Evolutionary conservation across 2,329 filamentous ascomycete genomes (phyloP), one percentile per base, ranked within the genome.

Genomic region (Xylaria hypoxylon): DNA sequence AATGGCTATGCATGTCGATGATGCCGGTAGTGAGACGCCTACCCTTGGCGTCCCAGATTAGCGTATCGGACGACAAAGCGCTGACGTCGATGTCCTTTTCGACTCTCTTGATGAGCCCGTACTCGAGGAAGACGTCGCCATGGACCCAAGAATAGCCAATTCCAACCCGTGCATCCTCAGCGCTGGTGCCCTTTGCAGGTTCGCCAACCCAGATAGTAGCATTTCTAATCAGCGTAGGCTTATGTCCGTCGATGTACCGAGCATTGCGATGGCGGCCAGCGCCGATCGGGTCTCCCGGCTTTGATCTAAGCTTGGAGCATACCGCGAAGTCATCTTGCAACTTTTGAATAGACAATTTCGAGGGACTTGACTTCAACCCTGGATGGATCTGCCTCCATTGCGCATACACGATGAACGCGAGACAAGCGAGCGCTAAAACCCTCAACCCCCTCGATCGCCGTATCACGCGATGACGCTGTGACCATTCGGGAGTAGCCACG

Each of bases 1-100:
- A 84, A 73, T 92, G 90, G 38, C 85, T 88, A 77, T 92, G 90
- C 87, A 92, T 91, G 73, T 92, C 90, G 53, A 92, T 87, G 71
- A 92, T 88, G 17, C 90, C 90, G 7, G 84, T 83, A 0, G 90
- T 92, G 22, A 92, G 79, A 63, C 84, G 87, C 2, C 87, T 84
- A 1, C 90, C 89, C 28, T 82, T 76, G 4, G 87, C 89, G 60
- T 91, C 81, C 74, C 83, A 89, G 8, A 89, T 72, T 4, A 85
- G 68, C 0, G 81, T 82, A 53, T 86, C 81, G 2, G 82, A 72
- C 1, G 86, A 79, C 28, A 90, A 72, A 0, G 77, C 76, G 2
- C 38, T 62, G 7, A 57, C 48, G 38, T 76, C 71, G 44, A 78
- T 72, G 33, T 75, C 72, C 7, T 75, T 63, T 0, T 79, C 75